Conservation (phyloP, 2,329 filamentous ascomycete genomes). For the Colletotrichum tamarilloi region DNA sequence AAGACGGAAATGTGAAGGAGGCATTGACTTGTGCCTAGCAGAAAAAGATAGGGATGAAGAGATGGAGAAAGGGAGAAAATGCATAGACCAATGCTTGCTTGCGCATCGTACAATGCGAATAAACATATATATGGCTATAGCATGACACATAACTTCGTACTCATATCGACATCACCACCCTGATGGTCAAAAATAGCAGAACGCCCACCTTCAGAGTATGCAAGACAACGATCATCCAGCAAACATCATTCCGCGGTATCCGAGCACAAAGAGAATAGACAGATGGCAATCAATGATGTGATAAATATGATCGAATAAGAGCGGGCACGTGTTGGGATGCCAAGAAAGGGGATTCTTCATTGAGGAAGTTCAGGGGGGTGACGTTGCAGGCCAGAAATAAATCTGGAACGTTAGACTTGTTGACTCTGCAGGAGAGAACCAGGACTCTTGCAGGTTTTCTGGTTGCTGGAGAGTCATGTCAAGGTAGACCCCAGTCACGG, state of each 20-base stretch:
- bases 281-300: background rate
- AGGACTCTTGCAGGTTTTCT: background rate
- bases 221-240: background rate
- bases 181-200: background rate
- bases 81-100: background rate
- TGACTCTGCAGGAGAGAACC: background rate
- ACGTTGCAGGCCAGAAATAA: background rate
- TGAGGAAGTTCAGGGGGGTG: background rate
- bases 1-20: background rate
- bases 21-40: background rate
- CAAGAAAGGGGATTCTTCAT: background rate
- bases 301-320: background rate
- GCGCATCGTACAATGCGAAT: background rate
- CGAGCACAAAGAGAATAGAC: background rate
- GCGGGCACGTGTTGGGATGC: background rate
- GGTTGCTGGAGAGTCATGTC: background rate
- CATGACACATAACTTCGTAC: background rate
- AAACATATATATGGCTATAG: background rate
- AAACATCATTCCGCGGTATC: background rate
- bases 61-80: background rate
- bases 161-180: background rate
- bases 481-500: slow-evolving; percentile 2
- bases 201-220: background rate
- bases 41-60: background rate
- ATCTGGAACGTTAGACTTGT: slow-evolving; percentile 13